Base-by-base conservation (phyloP, 2,329 filamentous ascomycete species). In the Onygena corvina region DNA sequence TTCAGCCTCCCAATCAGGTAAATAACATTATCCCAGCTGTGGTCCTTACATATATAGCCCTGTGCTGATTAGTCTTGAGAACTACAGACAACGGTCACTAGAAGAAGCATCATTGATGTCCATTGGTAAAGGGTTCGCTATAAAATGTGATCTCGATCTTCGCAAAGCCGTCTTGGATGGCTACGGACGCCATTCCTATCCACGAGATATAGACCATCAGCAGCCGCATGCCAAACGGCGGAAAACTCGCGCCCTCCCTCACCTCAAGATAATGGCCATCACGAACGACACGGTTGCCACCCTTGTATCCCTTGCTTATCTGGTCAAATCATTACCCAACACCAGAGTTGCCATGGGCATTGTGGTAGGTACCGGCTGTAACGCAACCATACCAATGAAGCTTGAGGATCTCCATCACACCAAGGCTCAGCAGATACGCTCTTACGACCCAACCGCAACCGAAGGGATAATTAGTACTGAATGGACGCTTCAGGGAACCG, bases 281-380 rank as follows among this genome's bases (percentile, higher is more conserved):
- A 77, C 83, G 35, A 89, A 89, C 60, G 84, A 89, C 58, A 79
- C 84, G 0, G 83, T 88, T 4, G 81, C 84, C 1, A 88, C 84
- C 0, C 72, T 88, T 31, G 77, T 84, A n/a, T 86, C 84, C 0
- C 77, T 87, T 55, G 79, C 84, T 25, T 86, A 86, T 61, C 77
- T 79, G 46, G 79, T 79, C 40, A 75, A 76, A 53, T 74, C 76
- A 23, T 67, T 72, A 1, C 65, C 68, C 0, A 73, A 75, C 48
- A 79, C 76, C 45, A 77, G 80, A 54, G 81, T 83, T 1, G 76
- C 75, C 27, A 87, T 88, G 81, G 83, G 82, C 1, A 69, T 88
- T 8, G 86, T 89, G 48, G 80, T 86, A 20, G 84, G 84, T 11
- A 87, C 84, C 0, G 84, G 84, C 3, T 81, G 80, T 59, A 89